phyloP scores from a whole-genome alignment of 1,284 basidiomycete genomes.

The Melampsora americana region DNA sequence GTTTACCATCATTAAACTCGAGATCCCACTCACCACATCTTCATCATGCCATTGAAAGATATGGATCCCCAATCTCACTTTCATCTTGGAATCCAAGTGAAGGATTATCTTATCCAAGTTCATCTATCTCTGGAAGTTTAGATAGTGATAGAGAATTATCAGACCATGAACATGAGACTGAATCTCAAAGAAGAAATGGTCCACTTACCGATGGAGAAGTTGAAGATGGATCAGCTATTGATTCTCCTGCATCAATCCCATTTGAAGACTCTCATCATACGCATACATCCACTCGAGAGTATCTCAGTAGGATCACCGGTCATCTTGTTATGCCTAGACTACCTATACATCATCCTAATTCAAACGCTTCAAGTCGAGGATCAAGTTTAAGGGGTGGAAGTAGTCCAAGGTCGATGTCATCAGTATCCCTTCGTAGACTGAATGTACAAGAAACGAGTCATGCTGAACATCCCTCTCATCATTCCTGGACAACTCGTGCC shows the following conservation, averaged over 20 bases:
- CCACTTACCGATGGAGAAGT: not conserved
- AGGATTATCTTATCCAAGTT: constrained; percentile 4
- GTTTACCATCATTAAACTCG: not conserved
- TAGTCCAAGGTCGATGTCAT: not conserved
- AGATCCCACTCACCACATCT: not conserved
- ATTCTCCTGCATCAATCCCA: not conserved
- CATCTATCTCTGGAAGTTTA: constrained; percentile 6
- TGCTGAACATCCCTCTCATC: not conserved
- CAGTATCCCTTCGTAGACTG: not conserved
- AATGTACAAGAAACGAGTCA: not conserved
- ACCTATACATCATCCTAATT: constrained; percentile 21
- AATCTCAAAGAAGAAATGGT: not conserved
- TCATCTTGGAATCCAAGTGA: constrained; percentile 3
- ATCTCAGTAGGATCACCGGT: not conserved
- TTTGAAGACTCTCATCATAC: not conserved
- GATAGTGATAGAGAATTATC: constrained; percentile 4
- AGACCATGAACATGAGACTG: not conserved
- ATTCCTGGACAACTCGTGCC: not conserved
- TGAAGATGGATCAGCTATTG: not conserved
- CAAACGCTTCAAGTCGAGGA: constrained; percentile 15
- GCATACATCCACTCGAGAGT: constrained; percentile 9
- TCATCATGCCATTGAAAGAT: not conserved
- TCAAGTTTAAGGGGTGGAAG: not conserved
- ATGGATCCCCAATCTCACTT: not conserved
- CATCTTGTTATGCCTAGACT: constrained; percentile 44